Conservation (phyloP, 176 grass and related monocot species). For the Lolium perenne region DNA sequence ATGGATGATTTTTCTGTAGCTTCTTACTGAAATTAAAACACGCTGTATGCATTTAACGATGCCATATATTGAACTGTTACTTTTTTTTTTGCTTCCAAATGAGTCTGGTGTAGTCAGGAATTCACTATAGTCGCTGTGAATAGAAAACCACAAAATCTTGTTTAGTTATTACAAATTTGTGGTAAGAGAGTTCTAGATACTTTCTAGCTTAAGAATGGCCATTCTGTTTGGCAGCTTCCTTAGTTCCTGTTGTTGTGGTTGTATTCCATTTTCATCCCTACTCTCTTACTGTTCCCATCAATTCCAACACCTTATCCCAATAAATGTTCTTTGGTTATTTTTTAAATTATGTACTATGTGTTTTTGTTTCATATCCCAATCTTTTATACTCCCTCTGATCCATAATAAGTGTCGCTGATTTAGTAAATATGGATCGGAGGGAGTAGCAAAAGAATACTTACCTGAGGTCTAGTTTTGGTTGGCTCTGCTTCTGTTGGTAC, state of each 20-base stretch:
- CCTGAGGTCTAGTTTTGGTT: not conserved
- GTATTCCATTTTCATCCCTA: not conserved
- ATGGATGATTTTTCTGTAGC: constrained; percentile 39
- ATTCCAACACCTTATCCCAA: not conserved
- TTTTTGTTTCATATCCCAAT: not conserved
- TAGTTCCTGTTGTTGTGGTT: not conserved
- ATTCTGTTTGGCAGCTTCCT: constrained; percentile 3
- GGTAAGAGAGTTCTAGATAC: not conserved
- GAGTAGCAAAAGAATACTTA: not conserved
- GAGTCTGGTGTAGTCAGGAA: not conserved
- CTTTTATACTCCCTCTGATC: not conserved
- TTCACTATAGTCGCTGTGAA: not conserved
- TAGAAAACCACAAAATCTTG: not conserved
- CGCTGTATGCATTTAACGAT: not conserved
- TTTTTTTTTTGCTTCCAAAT: constrained; percentile 18
- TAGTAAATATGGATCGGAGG: too few relatives aligned
- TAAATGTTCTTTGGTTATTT: not conserved
- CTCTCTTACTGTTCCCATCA: constrained; percentile 3
- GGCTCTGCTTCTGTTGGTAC: not conserved
- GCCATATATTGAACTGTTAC: not conserved
- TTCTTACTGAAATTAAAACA: constrained; percentile 31
- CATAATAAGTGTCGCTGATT: too few relatives aligned
- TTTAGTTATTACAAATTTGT: not conserved
- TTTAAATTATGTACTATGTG: not conserved
- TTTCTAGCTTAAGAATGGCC: not conserved